These are phyloP conservation scores for Cyphellophora attinorum DNA, from an alignment of 2,329 filamentous ascomycete genomes.

Conservation along the genomic window DNA sequence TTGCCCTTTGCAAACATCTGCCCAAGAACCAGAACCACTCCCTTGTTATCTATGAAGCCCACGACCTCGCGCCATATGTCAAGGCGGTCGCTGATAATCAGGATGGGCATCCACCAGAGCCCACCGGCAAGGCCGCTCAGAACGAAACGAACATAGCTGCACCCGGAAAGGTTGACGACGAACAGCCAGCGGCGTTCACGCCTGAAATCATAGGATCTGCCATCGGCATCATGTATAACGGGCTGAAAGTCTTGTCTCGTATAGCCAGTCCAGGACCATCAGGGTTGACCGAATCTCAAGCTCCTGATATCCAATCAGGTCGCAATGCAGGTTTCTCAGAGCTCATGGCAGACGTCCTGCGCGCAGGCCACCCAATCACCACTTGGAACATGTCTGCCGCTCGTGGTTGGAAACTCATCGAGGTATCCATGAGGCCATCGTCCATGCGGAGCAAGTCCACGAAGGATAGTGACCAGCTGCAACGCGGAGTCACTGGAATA, in stretches of 20 bases:
- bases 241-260: slow-evolving; percentile 25
- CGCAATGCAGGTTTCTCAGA: too few species aligned
- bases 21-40: slow-evolving; percentile 17
- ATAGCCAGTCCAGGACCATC: too few species aligned
- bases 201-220: slow-evolving; percentile 28
- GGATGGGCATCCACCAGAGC: background rate
- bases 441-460: background rate
- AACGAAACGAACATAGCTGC: background rate
- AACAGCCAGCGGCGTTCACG: slow-evolving; percentile 21
- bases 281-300: slow-evolving; percentile 24
- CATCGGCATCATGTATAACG: slow-evolving; percentile 30
- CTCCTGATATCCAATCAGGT: too few species aligned
- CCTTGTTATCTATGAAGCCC: slow-evolving; percentile 31
- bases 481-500: slow-evolving; percentile 22
- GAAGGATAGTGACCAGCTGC: background rate
- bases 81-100: background rate
- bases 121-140: background rate
- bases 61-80: slow-evolving; percentile 23
- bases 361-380: slow-evolving; percentile 24
- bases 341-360: slow-evolving; percentile 24
- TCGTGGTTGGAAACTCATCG: slow-evolving; percentile 24
- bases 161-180: slow-evolving; percentile 1
- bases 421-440: slow-evolving; percentile 14
- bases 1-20: slow-evolving; percentile 31
- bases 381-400: slow-evolving; percentile 25